Base-by-base conservation (phyloP, 352 stramenopile species). In the Pythium utonaiense region DNA sequence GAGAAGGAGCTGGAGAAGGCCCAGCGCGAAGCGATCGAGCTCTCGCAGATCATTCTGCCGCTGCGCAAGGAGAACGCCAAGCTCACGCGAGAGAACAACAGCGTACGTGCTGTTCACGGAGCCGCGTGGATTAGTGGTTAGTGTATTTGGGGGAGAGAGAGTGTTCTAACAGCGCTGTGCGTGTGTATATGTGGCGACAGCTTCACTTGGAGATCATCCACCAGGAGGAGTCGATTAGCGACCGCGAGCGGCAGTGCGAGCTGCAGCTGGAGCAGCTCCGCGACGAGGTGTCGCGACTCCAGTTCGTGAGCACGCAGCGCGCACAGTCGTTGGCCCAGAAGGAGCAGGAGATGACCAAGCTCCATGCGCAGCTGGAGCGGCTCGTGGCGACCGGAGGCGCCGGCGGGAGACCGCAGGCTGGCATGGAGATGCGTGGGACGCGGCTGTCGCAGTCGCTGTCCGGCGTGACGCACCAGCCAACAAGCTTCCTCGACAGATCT, bases 141-240 rank as follows among this genome's bases (percentile, higher is more conserved):
- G n/a, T n/a, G n/a, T n/a, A 36, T 12, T 36, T 36, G 31, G 7
- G 31, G 31, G 7, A 36, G 31, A 13, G 13, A 44, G 14, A 44
- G 36, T 22, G 36, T 17, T 21, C 36, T 44, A n/a, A 44, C 36
- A 21, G 41, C 53, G 38, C 27, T 33, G 28, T 41, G 7, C 27
- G n/a, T 33, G 19, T 60, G 28, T 54, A 24, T n/a, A n/a, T n/a
- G n/a, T n/a, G n/a, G n/a, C 31, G 21, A 17, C 49, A 91, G 82
- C 72, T 92, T 7, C 80, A 90, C 60, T 48, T 90, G 42, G 80
- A 92, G 63, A 78, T 89, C 49, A 92, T 92, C 53, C 83, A 92
- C 64, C 80, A 92, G 45, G 80, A 92, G 74, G 83, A 92, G 50
- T 72, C 75, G 19, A 75, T 90, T 31, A 74, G 68, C 6, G 78